Evolutionary conservation across 306 rosid species (phyloP).

Genomic region (Trifolium repens): DNA sequence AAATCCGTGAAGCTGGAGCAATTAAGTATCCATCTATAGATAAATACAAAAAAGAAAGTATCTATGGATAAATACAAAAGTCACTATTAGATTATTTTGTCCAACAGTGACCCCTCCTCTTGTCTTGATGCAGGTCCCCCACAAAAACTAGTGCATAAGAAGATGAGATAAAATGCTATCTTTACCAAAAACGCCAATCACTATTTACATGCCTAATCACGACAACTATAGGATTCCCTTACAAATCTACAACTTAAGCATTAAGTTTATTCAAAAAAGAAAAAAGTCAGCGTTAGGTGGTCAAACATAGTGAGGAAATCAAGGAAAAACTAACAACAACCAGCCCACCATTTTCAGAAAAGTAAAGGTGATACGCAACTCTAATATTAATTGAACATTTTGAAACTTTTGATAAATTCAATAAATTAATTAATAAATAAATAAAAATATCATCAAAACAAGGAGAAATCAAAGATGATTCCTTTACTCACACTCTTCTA

Average conservation of each 20-base stretch:
- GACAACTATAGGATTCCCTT: constrained; percentile 39
- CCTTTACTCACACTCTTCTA: constrained; percentile 42
- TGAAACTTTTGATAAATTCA: constrained; percentile 51
- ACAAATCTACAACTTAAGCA: constrained; percentile 47
- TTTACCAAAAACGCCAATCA: constrained; percentile 49
- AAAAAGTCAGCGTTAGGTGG: constrained; percentile 57
- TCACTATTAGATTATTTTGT: constrained; percentile 44
- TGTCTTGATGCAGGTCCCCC: constrained; percentile 64
- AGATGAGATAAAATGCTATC: constrained; percentile 55
- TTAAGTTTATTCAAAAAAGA: constrained; percentile 7
- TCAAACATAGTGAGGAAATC: constrained; percentile 55
- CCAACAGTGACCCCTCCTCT: constrained; percentile 36
- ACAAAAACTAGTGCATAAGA: constrained; percentile 57
- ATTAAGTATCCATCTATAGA: constrained; percentile 36
- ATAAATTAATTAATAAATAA: constrained; percentile 30
- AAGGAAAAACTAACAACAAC: constrained; percentile 45
- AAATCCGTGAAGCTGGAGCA: constrained; percentile 43
- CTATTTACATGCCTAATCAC: constrained; percentile 46
- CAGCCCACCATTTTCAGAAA: constrained; percentile 46
- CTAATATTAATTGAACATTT: constrained; percentile 44
- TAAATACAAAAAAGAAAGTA: neutral
- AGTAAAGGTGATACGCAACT: constrained; percentile 50
- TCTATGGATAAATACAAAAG: constrained; percentile 40
- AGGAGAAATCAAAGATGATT: constrained; percentile 51
- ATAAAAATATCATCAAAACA: constrained; percentile 55